Evolutionary conservation across 2,329 filamentous ascomycete genomes (phyloP).

Genomic region (Xylariaceae sp.): DNA sequence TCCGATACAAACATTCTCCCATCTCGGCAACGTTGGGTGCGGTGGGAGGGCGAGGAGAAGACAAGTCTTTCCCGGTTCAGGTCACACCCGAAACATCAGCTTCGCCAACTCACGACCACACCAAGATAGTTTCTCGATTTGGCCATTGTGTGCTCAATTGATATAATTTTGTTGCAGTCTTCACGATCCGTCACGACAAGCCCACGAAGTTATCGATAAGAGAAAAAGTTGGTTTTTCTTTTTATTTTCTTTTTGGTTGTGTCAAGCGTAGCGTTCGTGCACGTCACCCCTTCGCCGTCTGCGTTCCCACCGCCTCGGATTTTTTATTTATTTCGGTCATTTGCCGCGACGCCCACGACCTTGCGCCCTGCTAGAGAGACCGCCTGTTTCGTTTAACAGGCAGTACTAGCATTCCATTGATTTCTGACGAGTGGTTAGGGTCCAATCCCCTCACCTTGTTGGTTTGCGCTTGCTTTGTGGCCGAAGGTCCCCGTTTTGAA

Average conservation of each 20-base stretch:
- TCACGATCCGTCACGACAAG: slow-evolving; percentile 26
- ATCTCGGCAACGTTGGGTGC: slow-evolving; percentile 3
- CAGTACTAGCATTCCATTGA: background rate
- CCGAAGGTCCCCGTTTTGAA: slow-evolving; percentile 16
- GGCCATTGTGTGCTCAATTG: slow-evolving; percentile 20
- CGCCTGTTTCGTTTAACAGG: background rate
- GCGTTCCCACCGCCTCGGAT: too few species aligned
- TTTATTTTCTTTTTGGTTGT: background rate
- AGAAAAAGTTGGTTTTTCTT: slow-evolving; percentile 1
- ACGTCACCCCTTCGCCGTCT: background rate
- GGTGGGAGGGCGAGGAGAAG: slow-evolving; percentile 1
- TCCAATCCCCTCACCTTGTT: slow-evolving; percentile 15
- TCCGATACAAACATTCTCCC: slow-evolving; percentile 12
- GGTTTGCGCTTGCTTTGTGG: slow-evolving; percentile 3
- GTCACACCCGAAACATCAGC: background rate
- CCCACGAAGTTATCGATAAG: slow-evolving; percentile 14
- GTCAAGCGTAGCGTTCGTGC: slow-evolving; percentile 4
- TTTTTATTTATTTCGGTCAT: background rate
- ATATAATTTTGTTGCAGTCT: slow-evolving; percentile 18
- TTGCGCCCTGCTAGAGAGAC: background rate
- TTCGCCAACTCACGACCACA: slow-evolving; percentile 7
- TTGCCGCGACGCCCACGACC: background rate
- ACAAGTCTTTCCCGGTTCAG: background rate
- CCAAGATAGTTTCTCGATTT: slow-evolving; percentile 11
- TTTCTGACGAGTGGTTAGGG: background rate